Conservation (phyloP, 148 eudicot species). For the Rhododendron ovatum region DNA sequence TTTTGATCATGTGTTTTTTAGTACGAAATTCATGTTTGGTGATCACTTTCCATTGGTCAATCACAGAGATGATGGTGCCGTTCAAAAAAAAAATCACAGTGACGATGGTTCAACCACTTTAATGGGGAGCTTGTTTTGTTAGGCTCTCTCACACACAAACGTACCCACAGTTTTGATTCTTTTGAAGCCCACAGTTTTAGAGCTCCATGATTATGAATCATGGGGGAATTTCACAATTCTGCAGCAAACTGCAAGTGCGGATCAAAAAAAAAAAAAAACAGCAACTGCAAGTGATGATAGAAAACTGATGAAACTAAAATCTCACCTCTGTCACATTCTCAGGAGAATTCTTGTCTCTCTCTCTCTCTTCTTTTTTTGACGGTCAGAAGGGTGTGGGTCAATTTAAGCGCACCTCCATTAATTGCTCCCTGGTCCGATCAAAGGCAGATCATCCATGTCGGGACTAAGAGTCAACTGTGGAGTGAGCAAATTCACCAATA, state of each 20-base stretch:
- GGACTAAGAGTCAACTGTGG: no score
- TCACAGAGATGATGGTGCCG: not conserved
- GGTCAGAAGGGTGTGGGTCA: no score
- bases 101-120: not conserved
- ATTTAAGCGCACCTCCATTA: no score
- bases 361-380: no score
- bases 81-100: not conserved
- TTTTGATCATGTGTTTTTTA: not conserved
- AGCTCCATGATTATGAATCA: not conserved
- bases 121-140: not conserved
- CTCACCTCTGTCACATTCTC: not conserved
- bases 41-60: not conserved
- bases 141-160: not conserved
- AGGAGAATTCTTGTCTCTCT: not conserved
- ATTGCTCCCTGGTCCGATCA: no score
- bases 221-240: no score
- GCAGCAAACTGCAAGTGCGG: no score
- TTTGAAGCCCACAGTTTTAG: not conserved
- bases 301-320: not conserved
- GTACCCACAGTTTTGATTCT: not conserved
- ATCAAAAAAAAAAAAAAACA: no score
- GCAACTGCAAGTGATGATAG: not conserved
- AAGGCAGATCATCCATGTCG: no score
- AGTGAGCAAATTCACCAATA: no score
- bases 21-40: not conserved